phyloP scores from a whole-genome alignment of 164 flowering plant genomes.

The Berberis vulgaris region DNA sequence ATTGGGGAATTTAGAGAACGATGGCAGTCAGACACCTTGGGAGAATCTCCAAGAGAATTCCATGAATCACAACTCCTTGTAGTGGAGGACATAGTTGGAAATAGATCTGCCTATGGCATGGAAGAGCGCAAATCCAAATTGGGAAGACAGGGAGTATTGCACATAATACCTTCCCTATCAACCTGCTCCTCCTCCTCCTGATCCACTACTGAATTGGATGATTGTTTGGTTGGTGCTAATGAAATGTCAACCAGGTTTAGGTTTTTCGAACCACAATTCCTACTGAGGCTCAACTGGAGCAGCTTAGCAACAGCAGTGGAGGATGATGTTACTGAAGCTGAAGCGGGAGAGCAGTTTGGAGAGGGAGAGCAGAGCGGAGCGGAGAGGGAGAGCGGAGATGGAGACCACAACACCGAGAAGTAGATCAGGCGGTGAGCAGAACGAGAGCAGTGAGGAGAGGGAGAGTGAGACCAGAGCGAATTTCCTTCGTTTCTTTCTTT shows the following conservation, averaged over 20 bases:
- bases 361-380: too few species aligned
- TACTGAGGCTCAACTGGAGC: slow-evolving; percentile 11
- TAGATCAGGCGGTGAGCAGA: too few species aligned
- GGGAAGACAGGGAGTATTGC: slow-evolving; percentile 6
- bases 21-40: slow-evolving; percentile 12
- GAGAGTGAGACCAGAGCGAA: too few species aligned
- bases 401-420: too few species aligned
- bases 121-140: slow-evolving; percentile 19
- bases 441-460: too few species aligned
- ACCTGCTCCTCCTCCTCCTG: too few species aligned
- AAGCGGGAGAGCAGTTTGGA: too few species aligned
- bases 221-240: not conserved
- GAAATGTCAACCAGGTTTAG: not conserved
- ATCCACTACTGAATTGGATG: too few species aligned
- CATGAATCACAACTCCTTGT: not conserved
- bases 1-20: slow-evolving; percentile 22
- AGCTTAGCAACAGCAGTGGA: slow-evolving; percentile 21
- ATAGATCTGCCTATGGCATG: slow-evolving; percentile 20
- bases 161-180: not conserved
- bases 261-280: not conserved
- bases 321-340: not conserved
- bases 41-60: slow-evolving; percentile 16
- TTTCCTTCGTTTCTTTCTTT: too few species aligned
- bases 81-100: slow-evolving; percentile 15
- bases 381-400: too few species aligned